Evolutionary conservation across 2,329 filamentous ascomycete species (phyloP).

Genomic region (Sporothrix dimorphospora): DNA sequence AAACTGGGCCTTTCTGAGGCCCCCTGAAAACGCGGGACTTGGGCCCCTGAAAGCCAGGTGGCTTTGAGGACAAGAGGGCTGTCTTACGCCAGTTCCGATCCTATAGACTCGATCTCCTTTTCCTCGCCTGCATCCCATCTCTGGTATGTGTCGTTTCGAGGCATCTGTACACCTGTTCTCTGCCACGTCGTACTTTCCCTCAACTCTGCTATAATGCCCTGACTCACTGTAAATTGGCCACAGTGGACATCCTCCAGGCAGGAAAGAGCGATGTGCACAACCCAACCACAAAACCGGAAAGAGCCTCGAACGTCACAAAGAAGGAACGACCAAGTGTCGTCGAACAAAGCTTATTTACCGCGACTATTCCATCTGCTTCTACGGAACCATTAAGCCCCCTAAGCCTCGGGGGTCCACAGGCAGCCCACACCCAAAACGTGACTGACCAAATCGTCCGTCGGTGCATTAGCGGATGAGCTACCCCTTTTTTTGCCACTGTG

Average conservation of each 20-base stretch:
- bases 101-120: background rate
- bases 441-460: background rate
- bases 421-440: background rate
- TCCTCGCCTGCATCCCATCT: background rate
- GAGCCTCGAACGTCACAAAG: background rate
- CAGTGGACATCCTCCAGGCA: slow-evolving; percentile 14
- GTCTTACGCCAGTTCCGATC: background rate
- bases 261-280: slow-evolving; percentile 11
- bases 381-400: slow-evolving; percentile 13
- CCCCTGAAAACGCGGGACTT: slow-evolving; percentile 16
- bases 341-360: slow-evolving; percentile 19
- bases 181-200: background rate
- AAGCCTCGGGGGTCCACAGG: slow-evolving; percentile 9
- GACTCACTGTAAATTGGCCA: slow-evolving; percentile 21
- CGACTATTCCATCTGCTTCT: slow-evolving; percentile 27
- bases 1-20: too few species aligned
- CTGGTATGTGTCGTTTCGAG: background rate
- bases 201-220: background rate
- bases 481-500: slow-evolving; percentile 33
- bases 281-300: background rate
- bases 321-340: slow-evolving; percentile 13
- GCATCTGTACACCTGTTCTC: slow-evolving; percentile 18
- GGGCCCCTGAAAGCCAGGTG: slow-evolving; percentile 18
- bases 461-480: background rate
- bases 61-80: background rate